Evolutionary conservation across 805 yeast species (phyloP).

Genomic region (Wickerhamiella kazuoi): DNA sequence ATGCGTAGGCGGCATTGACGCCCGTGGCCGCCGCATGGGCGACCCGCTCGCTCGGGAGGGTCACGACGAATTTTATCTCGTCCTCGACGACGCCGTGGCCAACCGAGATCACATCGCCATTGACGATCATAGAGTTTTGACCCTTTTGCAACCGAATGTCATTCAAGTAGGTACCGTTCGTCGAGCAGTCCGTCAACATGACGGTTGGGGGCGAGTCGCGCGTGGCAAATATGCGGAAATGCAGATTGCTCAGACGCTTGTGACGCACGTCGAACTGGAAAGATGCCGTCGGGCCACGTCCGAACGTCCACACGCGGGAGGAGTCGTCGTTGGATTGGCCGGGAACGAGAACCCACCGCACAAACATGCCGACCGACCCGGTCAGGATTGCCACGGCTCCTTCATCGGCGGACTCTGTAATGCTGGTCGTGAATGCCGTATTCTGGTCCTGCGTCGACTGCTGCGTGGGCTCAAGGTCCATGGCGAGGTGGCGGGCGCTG

Average conservation of each 20-base stretch:
- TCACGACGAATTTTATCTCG: constrained; percentile 29
- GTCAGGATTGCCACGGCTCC: constrained; percentile 11
- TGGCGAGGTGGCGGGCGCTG: not conserved
- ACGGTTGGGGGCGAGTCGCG: constrained; percentile 27
- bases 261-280: constrained; percentile 42
- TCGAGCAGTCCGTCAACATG: constrained; percentile 59
- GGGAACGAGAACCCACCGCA: constrained; percentile 9
- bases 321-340: constrained; percentile 4
- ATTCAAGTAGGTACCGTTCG: constrained; percentile 86
- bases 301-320: constrained; percentile 45
- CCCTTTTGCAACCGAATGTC: constrained; percentile 54
- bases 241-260: constrained; percentile 49
- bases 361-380: constrained; percentile 12
- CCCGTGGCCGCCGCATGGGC: constrained; percentile 28
- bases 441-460: constrained; percentile 13
- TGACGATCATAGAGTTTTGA: constrained; percentile 62
- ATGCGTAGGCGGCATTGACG: constrained; percentile 51
- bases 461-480: constrained; percentile 14
- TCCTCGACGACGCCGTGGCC: constrained; percentile 76
- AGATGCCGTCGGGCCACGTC: constrained; percentile 54
- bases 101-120: constrained; percentile 85
- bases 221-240: constrained; percentile 54
- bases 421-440: constrained; percentile 10
- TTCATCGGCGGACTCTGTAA: constrained; percentile 4
- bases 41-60: constrained; percentile 15